Conservation (phyloP, 2,329 filamentous ascomycete species). For the Cytospora chrysosperma region DNA sequence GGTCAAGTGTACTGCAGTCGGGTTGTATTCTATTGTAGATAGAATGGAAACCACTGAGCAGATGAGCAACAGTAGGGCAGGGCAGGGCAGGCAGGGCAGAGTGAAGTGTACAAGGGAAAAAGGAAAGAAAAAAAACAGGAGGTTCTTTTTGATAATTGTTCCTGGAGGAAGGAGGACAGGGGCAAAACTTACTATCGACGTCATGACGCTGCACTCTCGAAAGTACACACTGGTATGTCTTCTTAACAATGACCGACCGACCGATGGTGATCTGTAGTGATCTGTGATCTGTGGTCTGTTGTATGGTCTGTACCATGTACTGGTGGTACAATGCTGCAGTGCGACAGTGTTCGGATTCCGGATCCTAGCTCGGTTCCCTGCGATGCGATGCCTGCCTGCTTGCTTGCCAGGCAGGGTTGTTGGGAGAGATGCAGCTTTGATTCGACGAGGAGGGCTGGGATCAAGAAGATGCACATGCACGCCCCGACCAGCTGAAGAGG, state of each 20-base stretch:
- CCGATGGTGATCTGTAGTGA: no score
- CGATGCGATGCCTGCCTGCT: not conserved
- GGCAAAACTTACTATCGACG: constrained; percentile 34
- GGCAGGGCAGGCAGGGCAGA: constrained; percentile 3
- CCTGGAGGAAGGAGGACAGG: constrained; percentile 5
- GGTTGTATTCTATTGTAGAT: not conserved
- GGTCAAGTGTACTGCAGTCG: not conserved
- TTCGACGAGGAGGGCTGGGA: not conserved
- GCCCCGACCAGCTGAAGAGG: not conserved
- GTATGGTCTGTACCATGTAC: no score
- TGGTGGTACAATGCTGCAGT: not conserved
- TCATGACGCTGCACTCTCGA: constrained; percentile 31
- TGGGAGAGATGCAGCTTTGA: not conserved
- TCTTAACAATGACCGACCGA: not conserved
- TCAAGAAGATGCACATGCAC: not conserved
- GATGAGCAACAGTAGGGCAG: not conserved
- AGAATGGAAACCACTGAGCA: not conserved
- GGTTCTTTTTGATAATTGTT: not conserved
- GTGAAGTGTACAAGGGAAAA: constrained; percentile 9
- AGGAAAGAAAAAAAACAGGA: not conserved
- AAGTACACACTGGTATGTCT: no score
- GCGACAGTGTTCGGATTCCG: not conserved
- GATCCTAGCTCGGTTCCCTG: not conserved
- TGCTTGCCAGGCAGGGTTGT: not conserved
- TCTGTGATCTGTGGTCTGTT: not conserved